Conservation (phyloP, 192 early-diverging fungal genomes). For the Chytriomyces hyalinus region DNA sequence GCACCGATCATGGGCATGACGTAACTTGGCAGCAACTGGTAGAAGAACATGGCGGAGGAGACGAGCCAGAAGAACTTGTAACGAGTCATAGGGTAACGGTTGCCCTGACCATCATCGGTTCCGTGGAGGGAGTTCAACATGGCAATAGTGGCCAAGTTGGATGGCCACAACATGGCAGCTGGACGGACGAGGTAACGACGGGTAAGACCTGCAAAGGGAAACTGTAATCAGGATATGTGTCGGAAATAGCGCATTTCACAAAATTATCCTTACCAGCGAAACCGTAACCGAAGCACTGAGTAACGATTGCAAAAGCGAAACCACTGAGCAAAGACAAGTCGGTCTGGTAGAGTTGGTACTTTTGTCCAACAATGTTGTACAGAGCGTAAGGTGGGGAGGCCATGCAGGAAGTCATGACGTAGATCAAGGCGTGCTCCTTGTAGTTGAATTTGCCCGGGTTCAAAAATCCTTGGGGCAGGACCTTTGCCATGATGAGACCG, state of each 20-base stretch:
- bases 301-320: neutral
- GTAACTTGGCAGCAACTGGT: slow-evolving; percentile 21
- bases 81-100: slow-evolving; percentile 24
- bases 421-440: slow-evolving; percentile 64
- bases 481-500: slow-evolving; percentile 65
- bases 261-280: slow-evolving; percentile 41
- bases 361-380: slow-evolving; percentile 20
- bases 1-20: slow-evolving; percentile 9
- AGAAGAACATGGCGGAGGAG: slow-evolving; percentile 15
- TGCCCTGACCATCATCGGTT: neutral
- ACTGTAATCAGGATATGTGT: no score
- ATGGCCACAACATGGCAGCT: slow-evolving; percentile 87
- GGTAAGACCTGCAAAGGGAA: slow-evolving; percentile 54
- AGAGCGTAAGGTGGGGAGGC: slow-evolving; percentile 50
- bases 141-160: slow-evolving; percentile 75
- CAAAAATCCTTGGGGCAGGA: neutral
- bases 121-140: slow-evolving; percentile 81
- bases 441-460: slow-evolving; percentile 73
- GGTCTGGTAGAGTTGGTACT: slow-evolving; percentile 6
- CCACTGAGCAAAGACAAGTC: neutral
- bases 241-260: no score
- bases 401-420: slow-evolving; percentile 1
- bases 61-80: slow-evolving; percentile 12
- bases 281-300: slow-evolving; percentile 57
- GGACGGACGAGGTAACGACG: slow-evolving; percentile 83